Base-by-base conservation (phyloP, 495 filamentous ascomycete genomes). In the Neurospora sp. region DNA sequence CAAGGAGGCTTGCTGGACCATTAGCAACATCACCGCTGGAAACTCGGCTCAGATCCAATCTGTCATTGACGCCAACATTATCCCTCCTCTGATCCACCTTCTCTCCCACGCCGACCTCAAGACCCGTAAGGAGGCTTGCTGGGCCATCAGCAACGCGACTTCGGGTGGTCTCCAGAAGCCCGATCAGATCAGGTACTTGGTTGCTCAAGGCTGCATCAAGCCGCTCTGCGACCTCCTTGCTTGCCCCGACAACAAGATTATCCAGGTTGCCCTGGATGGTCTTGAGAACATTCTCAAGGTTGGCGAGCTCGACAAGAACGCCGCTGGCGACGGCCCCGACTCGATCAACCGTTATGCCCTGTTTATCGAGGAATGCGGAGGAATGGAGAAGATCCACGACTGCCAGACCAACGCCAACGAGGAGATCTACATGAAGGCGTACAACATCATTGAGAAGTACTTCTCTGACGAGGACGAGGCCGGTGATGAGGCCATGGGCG, bases 381-480 rank as follows among this genome's bases (percentile, higher is more conserved):
- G 96, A 76, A 99, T 99, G 96, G 94, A 98, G 86, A 98, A 98
- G 90, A 98, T 99, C 79, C 96, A 99, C 83, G 94, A 98, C 77
- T 97, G 96, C 89, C 96, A 99, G 87, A 97, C 95, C 84, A 99
- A 99, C 77, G 95, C 96, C 84, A 99, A 99, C 85, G 96, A 98
- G 84, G 96, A 99, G 85, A 99, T 99, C 77, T 99, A 99, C 88
- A 98, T 99, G 96, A 99, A 99, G 90, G 97, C 96, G 0, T 99
- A 97, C 87, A 98, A 96, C 87, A 98, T 99, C 84, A 99, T 99
- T 78, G 96, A 98, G 89, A 98, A 97, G 86, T 98, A 99, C 88
- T 99, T 99, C 88, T 97, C 94, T 1, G 96, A 99, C 80, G 96
- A 99, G 77, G 96, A 98, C 15, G 96, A 96, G 78, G 91, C 89